A percentile compares a stretch with the other conserved stretches of the same genome.
Conservation (phyloP, 805 yeast species). For the Saturnispora quitensis region DNA sequence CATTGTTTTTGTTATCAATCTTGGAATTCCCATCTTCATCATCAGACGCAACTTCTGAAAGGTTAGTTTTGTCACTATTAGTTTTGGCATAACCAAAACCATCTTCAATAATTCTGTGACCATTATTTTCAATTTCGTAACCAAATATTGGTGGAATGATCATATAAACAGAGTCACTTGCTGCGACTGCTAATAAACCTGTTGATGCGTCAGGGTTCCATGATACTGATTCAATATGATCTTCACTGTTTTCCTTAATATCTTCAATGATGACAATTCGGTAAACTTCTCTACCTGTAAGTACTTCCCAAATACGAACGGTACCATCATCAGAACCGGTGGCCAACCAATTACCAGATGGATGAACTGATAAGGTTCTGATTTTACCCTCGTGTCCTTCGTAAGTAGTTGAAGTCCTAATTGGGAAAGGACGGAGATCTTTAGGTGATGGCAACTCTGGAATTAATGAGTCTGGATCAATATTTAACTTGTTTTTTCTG, state of each 20-base stretch:
- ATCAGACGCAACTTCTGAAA: slow-evolving; percentile 29
- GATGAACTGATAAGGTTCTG: slow-evolving; percentile 76
- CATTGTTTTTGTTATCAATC: slow-evolving; percentile 13
- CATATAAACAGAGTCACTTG: slow-evolving; percentile 71
- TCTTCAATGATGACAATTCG: slow-evolving; percentile 40
- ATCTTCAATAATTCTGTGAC: slow-evolving; percentile 69
- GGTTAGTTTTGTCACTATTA: slow-evolving; percentile 21
- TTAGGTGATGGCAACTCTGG: slow-evolving; percentile 96
- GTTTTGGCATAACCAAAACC: slow-evolving; percentile 79
- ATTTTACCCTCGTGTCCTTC: slow-evolving; percentile 79
- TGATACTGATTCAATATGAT: slow-evolving; percentile 68
- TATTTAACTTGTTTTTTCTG: slow-evolving; percentile 79
- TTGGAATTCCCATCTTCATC: slow-evolving; percentile 33
- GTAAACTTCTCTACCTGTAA: slow-evolving; percentile 91
- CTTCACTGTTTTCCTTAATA: slow-evolving; percentile 51
- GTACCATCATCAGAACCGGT: slow-evolving; percentile 97
- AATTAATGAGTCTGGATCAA: slow-evolving; percentile 91
- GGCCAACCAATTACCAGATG: slow-evolving; percentile 89
- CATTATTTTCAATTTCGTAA: slow-evolving; percentile 72
- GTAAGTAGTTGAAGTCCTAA: slow-evolving; percentile 73
- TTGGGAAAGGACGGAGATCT: slow-evolving; percentile 95
- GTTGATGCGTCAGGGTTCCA: slow-evolving; percentile 79
- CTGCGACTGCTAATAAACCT: slow-evolving; percentile 79
- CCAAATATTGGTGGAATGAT: slow-evolving; percentile 90
- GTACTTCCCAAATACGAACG: slow-evolving; percentile 91